Evolutionary conservation across 495 filamentous ascomycete species (phyloP).

Genomic region (Evernia prunastri): DNA sequence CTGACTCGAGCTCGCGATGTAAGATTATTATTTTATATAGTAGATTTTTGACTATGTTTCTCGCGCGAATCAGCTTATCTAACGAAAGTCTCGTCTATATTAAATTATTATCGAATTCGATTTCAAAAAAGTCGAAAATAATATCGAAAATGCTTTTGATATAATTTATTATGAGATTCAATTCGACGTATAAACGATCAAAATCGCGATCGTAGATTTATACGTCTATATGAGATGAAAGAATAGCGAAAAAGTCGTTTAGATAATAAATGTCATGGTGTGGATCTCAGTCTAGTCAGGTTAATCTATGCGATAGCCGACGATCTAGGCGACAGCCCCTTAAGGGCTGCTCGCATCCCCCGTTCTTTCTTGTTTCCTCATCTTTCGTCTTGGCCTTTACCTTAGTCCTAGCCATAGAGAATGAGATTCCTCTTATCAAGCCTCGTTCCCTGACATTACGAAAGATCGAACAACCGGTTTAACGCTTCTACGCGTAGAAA

Average conservation of each 20-base stretch:
- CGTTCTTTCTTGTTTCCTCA: too few relatives aligned
- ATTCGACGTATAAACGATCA: neutral
- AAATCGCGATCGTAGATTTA: neutral
- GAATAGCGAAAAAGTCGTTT: neutral
- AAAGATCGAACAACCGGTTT: too few relatives aligned
- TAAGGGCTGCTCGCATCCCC: too few relatives aligned
- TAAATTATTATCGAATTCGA: neutral
- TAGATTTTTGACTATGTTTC: neutral
- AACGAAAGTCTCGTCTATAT: neutral
- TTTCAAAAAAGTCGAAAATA: neutral
- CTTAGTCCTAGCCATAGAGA: too few relatives aligned
- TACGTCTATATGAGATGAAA: neutral
- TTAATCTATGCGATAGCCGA: too few relatives aligned
- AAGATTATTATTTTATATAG: neutral
- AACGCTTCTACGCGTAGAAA: too few relatives aligned
- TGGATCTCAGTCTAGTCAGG: too few relatives aligned
- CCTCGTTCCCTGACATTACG: too few relatives aligned
- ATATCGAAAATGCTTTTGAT: neutral
- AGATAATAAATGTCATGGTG: too few relatives aligned
- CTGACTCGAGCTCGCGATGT: neutral
- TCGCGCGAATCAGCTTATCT: neutral
- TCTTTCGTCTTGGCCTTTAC: too few relatives aligned
- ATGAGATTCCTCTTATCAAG: too few relatives aligned
- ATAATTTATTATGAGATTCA: neutral
- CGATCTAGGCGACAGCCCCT: too few relatives aligned